These are phyloP conservation scores for Ophiostoma sp. DNA, from an alignment of 2,329 filamentous ascomycete species.

Conservation along the genomic window DNA sequence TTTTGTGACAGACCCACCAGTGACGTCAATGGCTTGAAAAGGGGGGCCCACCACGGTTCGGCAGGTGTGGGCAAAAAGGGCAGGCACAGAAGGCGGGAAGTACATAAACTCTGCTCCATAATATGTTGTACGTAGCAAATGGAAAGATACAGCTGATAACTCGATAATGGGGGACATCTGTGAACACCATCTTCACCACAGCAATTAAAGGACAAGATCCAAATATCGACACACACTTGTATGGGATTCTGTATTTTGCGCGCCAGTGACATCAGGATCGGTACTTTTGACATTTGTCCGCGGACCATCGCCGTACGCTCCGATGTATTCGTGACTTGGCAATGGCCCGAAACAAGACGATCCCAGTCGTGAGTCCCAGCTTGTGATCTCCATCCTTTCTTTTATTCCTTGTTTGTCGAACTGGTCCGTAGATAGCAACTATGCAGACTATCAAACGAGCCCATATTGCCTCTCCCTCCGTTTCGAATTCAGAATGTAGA, in stretches of 20 bases:
- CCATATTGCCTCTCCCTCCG: background rate
- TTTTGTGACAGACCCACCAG: conserved; percentile 18
- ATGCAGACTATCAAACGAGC: conserved; percentile 6
- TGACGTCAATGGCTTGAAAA: conserved; percentile 23
- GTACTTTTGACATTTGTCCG: background rate
- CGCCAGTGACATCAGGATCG: background rate
- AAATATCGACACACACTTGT: background rate
- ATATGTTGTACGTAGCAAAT: too few relatives aligned
- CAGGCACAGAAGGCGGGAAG: background rate
- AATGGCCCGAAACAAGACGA: background rate
- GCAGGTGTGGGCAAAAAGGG: conserved; percentile 10
- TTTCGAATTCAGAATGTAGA: background rate
- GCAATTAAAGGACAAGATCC: background rate
- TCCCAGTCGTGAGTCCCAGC: background rate
- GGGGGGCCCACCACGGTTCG: conserved; percentile 4
- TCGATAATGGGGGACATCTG: background rate
- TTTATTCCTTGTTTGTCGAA: conserved; percentile 6
- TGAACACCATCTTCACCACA: background rate
- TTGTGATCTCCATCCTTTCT: background rate
- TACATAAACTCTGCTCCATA: too few relatives aligned
- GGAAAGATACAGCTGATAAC: too few relatives aligned
- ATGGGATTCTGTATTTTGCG: background rate
- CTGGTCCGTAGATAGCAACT: conserved; percentile 1
- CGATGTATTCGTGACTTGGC: conserved; percentile 12
- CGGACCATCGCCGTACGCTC: background rate